Evolutionary conservation across 2,329 filamentous ascomycete species (phyloP), one percentile per base, ranked within the genome.

Genomic region (Trichoderma harzianum): DNA sequence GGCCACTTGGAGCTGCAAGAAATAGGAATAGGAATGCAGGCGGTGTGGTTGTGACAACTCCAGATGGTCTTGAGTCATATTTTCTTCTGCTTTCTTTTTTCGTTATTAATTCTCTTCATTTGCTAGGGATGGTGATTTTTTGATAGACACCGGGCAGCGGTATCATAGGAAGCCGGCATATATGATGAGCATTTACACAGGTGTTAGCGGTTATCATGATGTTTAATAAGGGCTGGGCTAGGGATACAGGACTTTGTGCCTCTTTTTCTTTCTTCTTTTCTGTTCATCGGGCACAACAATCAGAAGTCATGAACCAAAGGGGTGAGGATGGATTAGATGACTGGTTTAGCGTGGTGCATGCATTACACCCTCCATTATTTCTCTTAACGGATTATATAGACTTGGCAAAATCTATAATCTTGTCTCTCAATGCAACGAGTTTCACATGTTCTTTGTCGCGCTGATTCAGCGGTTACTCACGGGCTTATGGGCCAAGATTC

Each of bases 161-260:
- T 39, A 61, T 53, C 28, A 53, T 62, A 69, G 28, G 30, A 36
- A 62, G 57, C 30, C 67, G 67, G 57, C 67, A 68, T 55, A 47
- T 66, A 67, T 67, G 55, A 67, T 67, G 58, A 72, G 70, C 64
- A 68, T 63, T 71, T 72, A 69, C 70, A 69, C 32, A 16, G 67
- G 67, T 69, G 67, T 69, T 72, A 34, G 70, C 26, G 65, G 70
- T 61, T 53, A 66, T 60, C 30, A 72, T 64, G 70, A 58, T 63
- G 32, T 36, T 69, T 34, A 53, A 69, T 61, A 67, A 61, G 28
- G 55, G 32, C 67, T 53, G 57, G 57, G 55, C 28, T 69, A 34
- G 66, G 66, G 39, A 61, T 69, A 36, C 57, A 47, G 66, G 66
- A 69, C 39, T 32, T 58, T 34, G 55, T 36, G 39, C 39, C n/a